Evolutionary conservation across 116 monocot species (phyloP), one percentile per base, ranked within the genome.

Genomic region (Cymodocea nodosa): DNA sequence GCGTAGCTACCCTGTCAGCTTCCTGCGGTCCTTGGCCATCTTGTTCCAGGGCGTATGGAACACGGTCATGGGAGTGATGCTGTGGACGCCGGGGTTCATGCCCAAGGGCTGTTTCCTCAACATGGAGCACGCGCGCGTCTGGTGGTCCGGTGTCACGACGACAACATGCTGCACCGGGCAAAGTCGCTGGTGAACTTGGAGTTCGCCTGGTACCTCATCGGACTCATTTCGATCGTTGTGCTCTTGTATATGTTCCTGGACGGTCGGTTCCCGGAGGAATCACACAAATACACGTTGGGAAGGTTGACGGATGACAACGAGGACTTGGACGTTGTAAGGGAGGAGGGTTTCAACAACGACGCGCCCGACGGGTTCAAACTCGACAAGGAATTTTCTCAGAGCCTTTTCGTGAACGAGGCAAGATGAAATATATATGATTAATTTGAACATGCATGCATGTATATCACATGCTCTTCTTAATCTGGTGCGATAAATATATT

Each of bases 71-170:
- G 82, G 82, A 15, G 56, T 68, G 51, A 73, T 74, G 56, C 51
- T 82, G 40, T 82, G 78, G 78, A 82, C 78, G 5, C 82, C 82
- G 15, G 49, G 44, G 56, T 51, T 82, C 13, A 69, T 82, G 5
- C 50, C 75, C 18, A 82, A 82, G 63, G 82, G 82, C 5, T 82
- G 82, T 35, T 78, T 82, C 72, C 68, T 82, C 72, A 78, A 78
- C 72, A 48, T 15, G 25, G 82, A 82, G 66, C 75, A 82, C 0
- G 78, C 78, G 62, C 78, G 75, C 48, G n/a, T n/a, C 1, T 17
- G 34, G 78, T 82, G 15, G 78, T 78, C 7, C 64, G 78, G 50
- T 82, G 82, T 48, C 63, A 61, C 23, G 69, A 60, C 37, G 52
- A 69, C 0, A 78, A 63, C 63, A 63, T 68, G 3, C 62, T 82